These are phyloP conservation scores for Sarcomyxa edulis DNA, from an alignment of 768 basidiomycete species.

Conservation along the genomic window DNA sequence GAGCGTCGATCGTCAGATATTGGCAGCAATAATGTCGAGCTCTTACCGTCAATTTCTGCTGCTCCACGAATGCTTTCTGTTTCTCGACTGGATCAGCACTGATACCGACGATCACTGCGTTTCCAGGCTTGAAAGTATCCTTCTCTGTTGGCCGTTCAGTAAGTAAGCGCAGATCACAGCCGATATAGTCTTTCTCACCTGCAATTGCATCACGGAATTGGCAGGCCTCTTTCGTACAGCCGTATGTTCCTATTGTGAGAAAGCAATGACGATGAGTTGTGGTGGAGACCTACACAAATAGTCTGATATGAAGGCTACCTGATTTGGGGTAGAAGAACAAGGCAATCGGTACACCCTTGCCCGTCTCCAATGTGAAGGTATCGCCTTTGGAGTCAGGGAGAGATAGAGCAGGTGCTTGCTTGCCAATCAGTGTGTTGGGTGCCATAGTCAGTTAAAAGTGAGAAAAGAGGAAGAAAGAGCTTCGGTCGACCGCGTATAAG, in stretches of 20 bases:
- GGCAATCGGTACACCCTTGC: constrained; percentile 54
- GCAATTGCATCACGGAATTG: constrained; percentile 75
- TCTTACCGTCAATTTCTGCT: constrained; percentile 58
- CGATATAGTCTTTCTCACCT: constrained; percentile 32
- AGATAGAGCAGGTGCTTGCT: constrained; percentile 61
- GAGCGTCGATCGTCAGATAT: neutral
- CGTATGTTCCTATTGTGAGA: constrained; percentile 50
- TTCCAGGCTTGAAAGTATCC: constrained; percentile 56
- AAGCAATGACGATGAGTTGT: neutral
- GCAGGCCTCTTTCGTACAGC: constrained; percentile 81
- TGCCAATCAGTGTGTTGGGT: constrained; percentile 50
- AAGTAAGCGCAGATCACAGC: constrained; percentile 3
- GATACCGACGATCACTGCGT: constrained; percentile 67
- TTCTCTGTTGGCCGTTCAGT: constrained; percentile 36
- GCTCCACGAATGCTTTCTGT: constrained; percentile 72
- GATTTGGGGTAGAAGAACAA: constrained; percentile 79
- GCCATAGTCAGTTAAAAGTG: constrained; percentile 25
- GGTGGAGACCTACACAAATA: neutral
- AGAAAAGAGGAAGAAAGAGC: neutral
- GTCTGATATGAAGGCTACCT: constrained; percentile 32
- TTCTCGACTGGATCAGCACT: constrained; percentile 68
- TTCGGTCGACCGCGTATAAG: too few relatives aligned
- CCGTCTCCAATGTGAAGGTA: constrained; percentile 54
- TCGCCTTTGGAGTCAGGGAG: constrained; percentile 62
- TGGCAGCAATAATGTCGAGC: neutral